Evolutionary conservation across 441 rosid genomes (phyloP).

Genomic region (Mallotus japonicus): DNA sequence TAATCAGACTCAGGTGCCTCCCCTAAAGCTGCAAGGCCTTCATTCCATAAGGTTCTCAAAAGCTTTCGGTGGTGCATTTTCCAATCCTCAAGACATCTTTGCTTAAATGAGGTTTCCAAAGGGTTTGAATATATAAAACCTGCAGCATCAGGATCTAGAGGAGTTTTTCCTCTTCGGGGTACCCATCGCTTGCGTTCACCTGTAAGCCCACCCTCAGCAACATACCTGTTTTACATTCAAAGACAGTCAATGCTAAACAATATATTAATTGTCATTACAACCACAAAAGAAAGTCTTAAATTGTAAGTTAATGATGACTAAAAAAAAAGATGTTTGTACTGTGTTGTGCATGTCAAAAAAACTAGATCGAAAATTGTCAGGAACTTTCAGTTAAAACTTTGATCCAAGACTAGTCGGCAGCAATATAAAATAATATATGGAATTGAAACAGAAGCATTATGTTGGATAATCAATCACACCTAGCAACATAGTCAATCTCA

Average conservation of each 20-base stretch:
- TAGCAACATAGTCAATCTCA: slow-evolving; percentile 84
- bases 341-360: not conserved
- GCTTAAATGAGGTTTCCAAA: slow-evolving; percentile 84
- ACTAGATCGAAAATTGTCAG: not conserved
- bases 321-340: too few species aligned
- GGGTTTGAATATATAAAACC: slow-evolving; percentile 89
- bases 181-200: slow-evolving; percentile 99
- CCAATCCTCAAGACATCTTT: slow-evolving; percentile 83
- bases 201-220: slow-evolving; percentile 92
- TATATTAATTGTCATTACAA: slow-evolving; percentile 11
- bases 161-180: slow-evolving; percentile 89
- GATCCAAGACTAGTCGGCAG: not conserved
- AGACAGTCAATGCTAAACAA: slow-evolving; percentile 12
- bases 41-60: slow-evolving; percentile 63
- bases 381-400: not conserved
- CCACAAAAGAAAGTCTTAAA: slow-evolving; percentile 1
- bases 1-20: slow-evolving; percentile 82
- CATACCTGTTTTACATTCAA: slow-evolving; percentile 51
- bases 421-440: not conserved
- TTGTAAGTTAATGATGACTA: not conserved
- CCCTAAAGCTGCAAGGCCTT: slow-evolving; percentile 74
- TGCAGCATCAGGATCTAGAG: slow-evolving; percentile 87
- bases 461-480: slow-evolving; percentile 44
- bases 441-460: not conserved
- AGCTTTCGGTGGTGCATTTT: slow-evolving; percentile 71